Base-by-base conservation (phyloP, 2,329 filamentous ascomycete species). In the Hypoxylon sp. region DNA sequence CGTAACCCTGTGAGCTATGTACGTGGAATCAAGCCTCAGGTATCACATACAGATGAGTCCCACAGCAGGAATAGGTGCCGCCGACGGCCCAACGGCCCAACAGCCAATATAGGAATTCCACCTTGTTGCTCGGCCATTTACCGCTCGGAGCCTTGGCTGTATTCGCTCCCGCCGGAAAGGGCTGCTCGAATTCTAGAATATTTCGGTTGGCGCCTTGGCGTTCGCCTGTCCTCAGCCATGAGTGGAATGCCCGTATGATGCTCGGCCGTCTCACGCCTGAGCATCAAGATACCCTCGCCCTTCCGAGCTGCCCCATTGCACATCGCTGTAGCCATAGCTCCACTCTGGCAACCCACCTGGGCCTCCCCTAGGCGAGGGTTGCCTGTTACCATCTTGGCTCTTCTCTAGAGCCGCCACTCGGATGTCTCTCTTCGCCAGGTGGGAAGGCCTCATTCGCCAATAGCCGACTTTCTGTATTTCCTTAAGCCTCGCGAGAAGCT, bases 281-380 rank as follows among this genome's bases (percentile, higher is more conserved):
- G 41, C 20, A 54, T n/a, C 37, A 38, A 26, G 3, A 45, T 45
- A 26, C 31, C 49, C 41, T 37, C 31, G 31, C 23, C 55, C 35
- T 35, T 29, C 47, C 41, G 33, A 58, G 7, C 29, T 33, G 29
- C 29, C n/a, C 29, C 29, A 33, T 33, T 40, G 41, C 47, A 60
- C 59, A 55, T 47, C 31, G 42, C 54, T 53, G 60, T 51, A 54
- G 60, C 58, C 58, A 54, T 55, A 48, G 61, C 48, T 61, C 61
- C 61, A 64, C 58, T 38, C 35, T 53, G n/a, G 58, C 61, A 33
- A 53, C 58, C 48, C 58, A 48, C 40, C 17, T 47, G 55, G 57
- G 58, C 58, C 54, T 61, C 49, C 15, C 48, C 61, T 64, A 64
- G 61, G 61, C 61, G 61, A 64, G 61, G 56, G 56, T 64, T 61